A percentile compares a stretch with the other conserved stretches of the same genome.
phyloP scores from a whole-genome alignment of 2,329 filamentous ascomycete species.

The Penicillium sp. region DNA sequence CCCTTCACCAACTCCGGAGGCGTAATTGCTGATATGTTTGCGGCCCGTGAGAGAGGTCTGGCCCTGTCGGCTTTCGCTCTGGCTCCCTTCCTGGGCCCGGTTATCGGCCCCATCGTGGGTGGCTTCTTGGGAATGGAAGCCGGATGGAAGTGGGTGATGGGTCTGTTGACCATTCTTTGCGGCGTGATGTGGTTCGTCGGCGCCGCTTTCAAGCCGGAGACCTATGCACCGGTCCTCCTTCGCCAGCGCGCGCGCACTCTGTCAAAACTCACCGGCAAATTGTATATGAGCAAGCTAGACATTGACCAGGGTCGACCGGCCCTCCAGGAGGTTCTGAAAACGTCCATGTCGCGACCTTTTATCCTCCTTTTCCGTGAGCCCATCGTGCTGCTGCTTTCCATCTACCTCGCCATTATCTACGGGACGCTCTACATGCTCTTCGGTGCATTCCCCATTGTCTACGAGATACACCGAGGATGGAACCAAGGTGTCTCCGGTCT shows the following conservation, averaged over 20 bases:
- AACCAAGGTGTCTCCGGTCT: slow-evolving; percentile 49
- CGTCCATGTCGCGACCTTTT: slow-evolving; percentile 51
- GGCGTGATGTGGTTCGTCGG: slow-evolving; percentile 54
- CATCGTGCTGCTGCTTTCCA: slow-evolving; percentile 51
- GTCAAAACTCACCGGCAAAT: slow-evolving; percentile 51
- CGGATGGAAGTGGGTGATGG: slow-evolving; percentile 70
- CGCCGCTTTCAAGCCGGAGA: slow-evolving; percentile 33
- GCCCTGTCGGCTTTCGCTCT: slow-evolving; percentile 65
- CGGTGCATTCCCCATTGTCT: slow-evolving; percentile 53
- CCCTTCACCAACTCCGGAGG: slow-evolving; percentile 63
- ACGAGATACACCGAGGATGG: slow-evolving; percentile 46
- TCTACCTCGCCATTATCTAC: slow-evolving; percentile 53
- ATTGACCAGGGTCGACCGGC: slow-evolving; percentile 44
- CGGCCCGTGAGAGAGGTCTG: slow-evolving; percentile 52
- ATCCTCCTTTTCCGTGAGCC: slow-evolving; percentile 51
- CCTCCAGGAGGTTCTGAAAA: slow-evolving; percentile 42
- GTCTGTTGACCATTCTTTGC: slow-evolving; percentile 62
- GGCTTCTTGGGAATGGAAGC: slow-evolving; percentile 64
- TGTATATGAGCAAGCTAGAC: slow-evolving; percentile 45
- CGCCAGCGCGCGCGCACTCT: slow-evolving; percentile 50
- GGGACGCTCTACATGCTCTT: slow-evolving; percentile 55
- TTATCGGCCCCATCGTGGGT: slow-evolving; percentile 63
- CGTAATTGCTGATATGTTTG: slow-evolving; percentile 62
- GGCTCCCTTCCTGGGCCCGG: slow-evolving; percentile 66
- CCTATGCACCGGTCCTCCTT: slow-evolving; percentile 53